A percentile compares a stretch with the other conserved stretches of the same genome.
Evolutionary conservation across 495 filamentous ascomycete genomes (phyloP).

Genomic region (Articulospora tetracladia): DNA sequence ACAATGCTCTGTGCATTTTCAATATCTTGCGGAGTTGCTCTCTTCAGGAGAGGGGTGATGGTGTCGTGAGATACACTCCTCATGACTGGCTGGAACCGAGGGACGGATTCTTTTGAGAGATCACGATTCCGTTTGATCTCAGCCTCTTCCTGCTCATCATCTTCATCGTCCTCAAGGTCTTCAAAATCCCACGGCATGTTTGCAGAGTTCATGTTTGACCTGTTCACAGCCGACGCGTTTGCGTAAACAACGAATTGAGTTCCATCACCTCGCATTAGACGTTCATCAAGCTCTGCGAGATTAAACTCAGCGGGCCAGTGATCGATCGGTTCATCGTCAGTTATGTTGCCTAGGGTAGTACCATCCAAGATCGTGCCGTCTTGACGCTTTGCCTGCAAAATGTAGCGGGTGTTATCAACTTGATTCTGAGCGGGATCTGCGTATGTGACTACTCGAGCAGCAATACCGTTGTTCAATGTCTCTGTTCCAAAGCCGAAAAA

Average conservation of each 20-base stretch:
- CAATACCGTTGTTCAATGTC: not conserved
- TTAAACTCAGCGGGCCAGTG: not conserved
- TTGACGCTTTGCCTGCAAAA: too few relatives aligned
- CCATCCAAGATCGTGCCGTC: too few relatives aligned
- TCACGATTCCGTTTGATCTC: not conserved
- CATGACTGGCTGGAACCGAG: too few relatives aligned
- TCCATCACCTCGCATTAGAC: not conserved
- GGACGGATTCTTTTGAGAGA: too few relatives aligned
- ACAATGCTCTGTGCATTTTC: slow-evolving; percentile 19
- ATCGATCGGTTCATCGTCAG: too few relatives aligned
- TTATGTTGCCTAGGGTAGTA: not conserved
- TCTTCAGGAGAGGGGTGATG: not conserved
- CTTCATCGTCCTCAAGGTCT: not conserved
- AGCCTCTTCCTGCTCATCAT: not conserved
- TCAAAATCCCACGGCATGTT: too few relatives aligned
- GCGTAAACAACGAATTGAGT: not conserved
- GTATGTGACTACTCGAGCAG: not conserved
- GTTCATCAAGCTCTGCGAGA: not conserved
- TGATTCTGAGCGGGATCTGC: too few relatives aligned
- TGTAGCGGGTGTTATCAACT: too few relatives aligned
- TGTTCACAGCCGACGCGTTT: not conserved
- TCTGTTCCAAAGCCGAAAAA: not conserved
- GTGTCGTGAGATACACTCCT: not conserved
- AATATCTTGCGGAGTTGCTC: slow-evolving; percentile 18
- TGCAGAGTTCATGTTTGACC: too few relatives aligned